Base-by-base conservation (phyloP, 139 green algal species). In the Chlorella sp. region DNA sequence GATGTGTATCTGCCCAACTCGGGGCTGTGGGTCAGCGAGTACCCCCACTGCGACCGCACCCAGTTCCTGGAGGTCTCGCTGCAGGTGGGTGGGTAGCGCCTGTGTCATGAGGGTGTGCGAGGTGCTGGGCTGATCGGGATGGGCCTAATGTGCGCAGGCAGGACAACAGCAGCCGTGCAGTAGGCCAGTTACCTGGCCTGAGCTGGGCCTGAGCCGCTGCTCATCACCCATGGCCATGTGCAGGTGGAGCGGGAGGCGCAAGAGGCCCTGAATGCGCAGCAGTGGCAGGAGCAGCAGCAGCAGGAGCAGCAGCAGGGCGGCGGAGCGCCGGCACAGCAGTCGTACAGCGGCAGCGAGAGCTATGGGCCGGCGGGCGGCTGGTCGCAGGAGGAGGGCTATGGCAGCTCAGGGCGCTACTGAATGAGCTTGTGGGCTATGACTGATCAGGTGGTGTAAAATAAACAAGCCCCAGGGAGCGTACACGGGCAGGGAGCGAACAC, bases 1-100 rank as follows among this genome's bases (percentile, higher is more conserved):
- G 95, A 98, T 84, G 88, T 94, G 26, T 98, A 98, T 78, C 74
- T 96, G n/a, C 95, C 94, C 4, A 88, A 91, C 75, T 86, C 88
- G 28, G 91, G 93, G 32, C 74, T 97, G 55, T 98, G 95, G 95
- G 85, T 98, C 44, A 87, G 90, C 7, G 92, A 96, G 72, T 98
- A 98, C 82, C 95, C 95, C 0, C 95, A 94, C 81, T 56, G 95
- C 1, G 91, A 95, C 63, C 85, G 93, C 17, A 81, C 91, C 26
- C 82, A 89, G 4, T 96, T 96, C 65, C 83, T 96, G 74, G 91
- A 95, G 30, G 67, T 96, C 38, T 93, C 85, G 67, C 80, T 63
- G 73, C 44, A 80, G 47, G 73, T 16, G 28, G 15, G 32, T 68
- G 62, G 65, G 30, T 72, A n/a, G 65, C n/a, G 74, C 51, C 80